These are phyloP conservation scores for Polytolypa hystricis DNA, from an alignment of 2,329 filamentous ascomycete species.

Conservation along the genomic window DNA sequence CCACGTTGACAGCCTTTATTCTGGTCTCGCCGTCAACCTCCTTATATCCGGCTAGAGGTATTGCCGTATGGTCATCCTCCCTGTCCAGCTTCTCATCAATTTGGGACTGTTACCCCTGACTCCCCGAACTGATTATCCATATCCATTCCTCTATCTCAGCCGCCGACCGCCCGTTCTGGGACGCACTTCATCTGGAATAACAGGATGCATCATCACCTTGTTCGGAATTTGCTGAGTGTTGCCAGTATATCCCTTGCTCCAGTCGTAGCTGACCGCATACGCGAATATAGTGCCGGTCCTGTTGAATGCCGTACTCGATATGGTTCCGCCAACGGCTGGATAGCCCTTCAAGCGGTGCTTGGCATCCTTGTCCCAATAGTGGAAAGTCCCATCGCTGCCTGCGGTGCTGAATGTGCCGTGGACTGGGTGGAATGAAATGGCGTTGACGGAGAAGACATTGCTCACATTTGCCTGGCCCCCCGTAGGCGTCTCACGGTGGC, in stretches of 20 bases:
- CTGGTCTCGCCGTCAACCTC: no score
- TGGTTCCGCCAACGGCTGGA: slow-evolving; percentile 71
- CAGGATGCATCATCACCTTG: slow-evolving; percentile 77
- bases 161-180: slow-evolving; percentile 37
- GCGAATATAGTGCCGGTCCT: slow-evolving; percentile 72
- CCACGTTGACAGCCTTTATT: no score
- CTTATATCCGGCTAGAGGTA: no score
- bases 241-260: slow-evolving; percentile 86
- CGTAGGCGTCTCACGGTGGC: slow-evolving; percentile 72
- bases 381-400: slow-evolving; percentile 85
- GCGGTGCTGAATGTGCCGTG: slow-evolving; percentile 98
- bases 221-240: slow-evolving; percentile 62
- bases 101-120: no score
- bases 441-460: slow-evolving; percentile 90
- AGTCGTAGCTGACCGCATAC: slow-evolving; percentile 91
- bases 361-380: slow-evolving; percentile 70
- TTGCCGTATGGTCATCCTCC: no score
- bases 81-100: no score
- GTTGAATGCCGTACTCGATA: slow-evolving; percentile 87
- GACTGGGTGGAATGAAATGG: slow-evolving; percentile 92
- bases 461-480: slow-evolving; percentile 53
- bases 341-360: slow-evolving; percentile 87
- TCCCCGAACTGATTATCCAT: no score
- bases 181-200: slow-evolving; percentile 55
- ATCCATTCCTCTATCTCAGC: no score